Conservation (phyloP, 2,329 filamentous ascomycete genomes). For the Ophiocordyceps camponoti-rufipedis region DNA sequence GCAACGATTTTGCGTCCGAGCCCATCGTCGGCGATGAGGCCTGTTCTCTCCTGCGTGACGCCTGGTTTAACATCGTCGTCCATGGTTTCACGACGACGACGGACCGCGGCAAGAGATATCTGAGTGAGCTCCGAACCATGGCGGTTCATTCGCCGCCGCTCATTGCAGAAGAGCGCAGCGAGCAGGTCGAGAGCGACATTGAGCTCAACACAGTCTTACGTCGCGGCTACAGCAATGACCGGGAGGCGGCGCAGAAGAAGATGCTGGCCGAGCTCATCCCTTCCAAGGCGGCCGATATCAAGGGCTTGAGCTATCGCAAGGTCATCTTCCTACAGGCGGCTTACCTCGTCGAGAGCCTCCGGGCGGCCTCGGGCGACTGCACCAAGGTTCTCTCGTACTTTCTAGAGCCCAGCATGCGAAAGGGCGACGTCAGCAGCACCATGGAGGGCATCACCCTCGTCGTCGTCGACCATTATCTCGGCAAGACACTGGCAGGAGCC, state of each 20-base stretch:
- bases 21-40: slow-evolving; percentile 45
- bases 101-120: slow-evolving; percentile 51
- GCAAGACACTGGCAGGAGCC: slow-evolving; percentile 51
- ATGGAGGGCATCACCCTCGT: slow-evolving; percentile 48
- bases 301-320: slow-evolving; percentile 70
- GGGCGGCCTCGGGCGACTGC: slow-evolving; percentile 75
- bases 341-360: slow-evolving; percentile 72
- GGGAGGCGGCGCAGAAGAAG: slow-evolving; percentile 66
- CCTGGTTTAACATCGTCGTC: slow-evolving; percentile 95
- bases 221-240: slow-evolving; percentile 64
- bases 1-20: slow-evolving; percentile 34
- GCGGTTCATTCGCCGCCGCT: slow-evolving; percentile 76
- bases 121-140: slow-evolving; percentile 63
- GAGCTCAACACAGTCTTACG: slow-evolving; percentile 89
- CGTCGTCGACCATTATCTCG: slow-evolving; percentile 64
- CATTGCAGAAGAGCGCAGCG: slow-evolving; percentile 73
- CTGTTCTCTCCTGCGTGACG: slow-evolving; percentile 62
- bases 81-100: slow-evolving; percentile 74
- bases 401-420: slow-evolving; percentile 69
- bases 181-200: slow-evolving; percentile 87
- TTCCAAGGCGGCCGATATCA: slow-evolving; percentile 59
- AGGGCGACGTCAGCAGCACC: slow-evolving; percentile 40
- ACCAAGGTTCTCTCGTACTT: slow-evolving; percentile 85
- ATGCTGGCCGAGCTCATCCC: slow-evolving; percentile 58
- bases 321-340: slow-evolving; percentile 84